Conservation (phyloP, 169 alveolate species). For the Miamiensis avidus region DNA sequence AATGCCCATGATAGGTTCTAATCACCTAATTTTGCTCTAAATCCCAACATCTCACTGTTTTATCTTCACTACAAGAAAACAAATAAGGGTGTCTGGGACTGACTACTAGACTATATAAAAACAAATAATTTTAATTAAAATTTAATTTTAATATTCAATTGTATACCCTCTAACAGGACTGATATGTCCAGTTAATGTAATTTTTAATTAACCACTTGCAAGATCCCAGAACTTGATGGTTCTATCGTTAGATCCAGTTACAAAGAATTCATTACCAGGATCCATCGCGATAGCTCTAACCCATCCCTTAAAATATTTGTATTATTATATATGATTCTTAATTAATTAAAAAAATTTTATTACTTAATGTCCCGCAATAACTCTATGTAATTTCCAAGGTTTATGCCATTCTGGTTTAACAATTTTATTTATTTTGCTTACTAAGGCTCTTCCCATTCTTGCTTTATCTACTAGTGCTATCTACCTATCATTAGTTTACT, state of each 20-base stretch:
- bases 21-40: slow-evolving; percentile 97
- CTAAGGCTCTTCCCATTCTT: slow-evolving; percentile 49
- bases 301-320: slow-evolving; percentile 91
- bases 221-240: slow-evolving; percentile 98
- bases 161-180: slow-evolving; percentile 90
- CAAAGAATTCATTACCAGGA: slow-evolving; percentile 96
- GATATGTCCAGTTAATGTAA: slow-evolving; percentile 98
- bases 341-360: too few species aligned
- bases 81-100: slow-evolving; percentile 96
- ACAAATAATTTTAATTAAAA: not conserved
- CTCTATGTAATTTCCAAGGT: slow-evolving; percentile 96
- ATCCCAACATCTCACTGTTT: slow-evolving; percentile 98
- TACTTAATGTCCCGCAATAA: slow-evolving; percentile 94
- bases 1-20: slow-evolving; percentile 97
- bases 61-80: slow-evolving; percentile 98
- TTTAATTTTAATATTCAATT: not conserved
- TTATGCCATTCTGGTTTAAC: slow-evolving; percentile 93
- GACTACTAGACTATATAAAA: slow-evolving; percentile 67
- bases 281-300: slow-evolving; percentile 97
- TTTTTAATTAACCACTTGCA: slow-evolving; percentile 94
- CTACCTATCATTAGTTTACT: slow-evolving; percentile 7
- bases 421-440: slow-evolving; percentile 51
- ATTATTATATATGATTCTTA: too few species aligned
- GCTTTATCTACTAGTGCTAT: slow-evolving; percentile 40
- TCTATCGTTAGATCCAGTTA: slow-evolving; percentile 96